Evolutionary conservation across 768 basidiomycete genomes (phyloP), one percentile per base, ranked within the genome.

Genomic region (Paxillus involutus): DNA sequence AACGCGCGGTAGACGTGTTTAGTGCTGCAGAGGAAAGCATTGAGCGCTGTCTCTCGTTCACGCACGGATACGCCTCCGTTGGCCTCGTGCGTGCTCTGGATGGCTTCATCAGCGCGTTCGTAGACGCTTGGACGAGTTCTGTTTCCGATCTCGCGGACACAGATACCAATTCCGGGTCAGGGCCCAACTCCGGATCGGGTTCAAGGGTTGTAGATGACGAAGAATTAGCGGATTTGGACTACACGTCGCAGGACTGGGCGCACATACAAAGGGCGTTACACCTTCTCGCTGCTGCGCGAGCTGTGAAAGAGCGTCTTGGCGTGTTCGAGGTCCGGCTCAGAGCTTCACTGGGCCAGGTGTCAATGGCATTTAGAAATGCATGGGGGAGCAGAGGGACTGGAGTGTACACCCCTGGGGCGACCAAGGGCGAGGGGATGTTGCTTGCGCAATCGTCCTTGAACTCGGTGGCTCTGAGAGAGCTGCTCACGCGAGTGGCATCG

Each of bases 221-320:
- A 50, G 92, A 93, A 47, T 75, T 94, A 35, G 82, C 84, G 0
- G 88, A 88, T 63, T 71, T 91, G 56, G 91, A 98, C 71, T 98
- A 97, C 63, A 86, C 89, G 2, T 74, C 86, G 4, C 85, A 92
- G 52, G 95, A 98, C 69, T 97, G 94, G 92, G 80, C 84, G 2
- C 78, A 84, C 29, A 93, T 98, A 53, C 95, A 97, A 69, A 71
- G 83, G 11, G 85, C 84, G 2, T 71, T 98, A 13, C 91, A 93
- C 65, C 78, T 95, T 37, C 80, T 98, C 39, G 85, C 89, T n/a
- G 84, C 90, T 33, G 88, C 87, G 26, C 83, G 88, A 5, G 79
- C 81, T 1, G 79, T 95, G 16, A 80, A 78, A 36, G 89, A 91
- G 39, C 84, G 87, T 21, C 71, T 94, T 26, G 60, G 66, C 4